These are phyloP conservation scores for Leccinum broughii DNA, from an alignment of 768 basidiomycete genomes.

Conservation along the genomic window DNA sequence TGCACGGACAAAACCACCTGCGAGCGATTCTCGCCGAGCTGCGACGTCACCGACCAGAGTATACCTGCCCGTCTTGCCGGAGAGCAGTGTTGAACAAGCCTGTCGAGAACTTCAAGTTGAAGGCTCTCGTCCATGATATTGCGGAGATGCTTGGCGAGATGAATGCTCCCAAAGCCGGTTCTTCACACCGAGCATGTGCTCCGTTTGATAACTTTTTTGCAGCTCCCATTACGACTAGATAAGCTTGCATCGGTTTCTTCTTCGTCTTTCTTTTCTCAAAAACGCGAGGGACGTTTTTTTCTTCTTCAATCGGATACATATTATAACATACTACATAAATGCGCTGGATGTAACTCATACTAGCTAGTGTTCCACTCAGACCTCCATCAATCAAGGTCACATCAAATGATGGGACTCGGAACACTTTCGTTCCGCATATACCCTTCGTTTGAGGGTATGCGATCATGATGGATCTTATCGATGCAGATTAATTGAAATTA, in stretches of 20 bases:
- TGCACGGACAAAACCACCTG: slow-evolving; percentile 19
- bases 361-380: not conserved
- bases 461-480: too few species aligned
- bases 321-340: too few species aligned
- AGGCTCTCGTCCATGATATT: slow-evolving; percentile 53
- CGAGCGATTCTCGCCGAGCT: slow-evolving; percentile 20
- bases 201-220: slow-evolving; percentile 53
- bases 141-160: slow-evolving; percentile 49
- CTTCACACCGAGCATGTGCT: slow-evolving; percentile 10
- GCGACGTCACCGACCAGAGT: slow-evolving; percentile 45
- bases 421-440: not conserved
- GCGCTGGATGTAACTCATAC: too few species aligned
- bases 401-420: not conserved
- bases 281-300: not conserved
- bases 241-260: not conserved
- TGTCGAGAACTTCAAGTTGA: slow-evolving; percentile 61
- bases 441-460: not conserved
- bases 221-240: slow-evolving; percentile 5
- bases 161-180: slow-evolving; percentile 33
- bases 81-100: slow-evolving; percentile 49
- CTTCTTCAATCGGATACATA: not conserved
- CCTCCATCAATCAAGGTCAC: not conserved
- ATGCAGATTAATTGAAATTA: too few species aligned
- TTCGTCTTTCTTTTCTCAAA: not conserved
- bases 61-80: slow-evolving; percentile 71